These are phyloP conservation scores for Neophaeococcomyces mojaviensis DNA, from an alignment of 2,329 filamentous ascomycete species.

Conservation along the genomic window DNA sequence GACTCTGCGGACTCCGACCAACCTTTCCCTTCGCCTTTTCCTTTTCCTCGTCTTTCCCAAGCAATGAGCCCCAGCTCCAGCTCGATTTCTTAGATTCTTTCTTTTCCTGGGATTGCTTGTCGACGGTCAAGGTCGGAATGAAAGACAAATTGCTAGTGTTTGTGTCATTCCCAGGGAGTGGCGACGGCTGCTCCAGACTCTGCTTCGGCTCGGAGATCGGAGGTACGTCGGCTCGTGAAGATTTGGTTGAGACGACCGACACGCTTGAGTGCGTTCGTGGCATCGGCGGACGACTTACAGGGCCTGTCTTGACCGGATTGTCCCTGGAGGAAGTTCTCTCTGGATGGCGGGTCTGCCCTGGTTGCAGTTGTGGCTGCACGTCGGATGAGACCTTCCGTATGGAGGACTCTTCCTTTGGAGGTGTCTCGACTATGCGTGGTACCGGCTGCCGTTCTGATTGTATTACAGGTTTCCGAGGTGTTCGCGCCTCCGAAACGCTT, in stretches of 20 bases:
- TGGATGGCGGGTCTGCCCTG: constrained; percentile 33
- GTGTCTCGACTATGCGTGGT: too few species aligned
- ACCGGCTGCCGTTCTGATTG: constrained; percentile 22
- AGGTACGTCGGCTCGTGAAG: constrained; percentile 23
- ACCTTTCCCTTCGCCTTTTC: constrained; percentile 62
- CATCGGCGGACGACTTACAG: constrained; percentile 41
- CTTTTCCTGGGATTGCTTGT: constrained; percentile 67
- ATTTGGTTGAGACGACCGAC: constrained; percentile 24
- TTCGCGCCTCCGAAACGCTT: constrained; percentile 32
- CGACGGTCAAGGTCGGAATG: constrained; percentile 68
- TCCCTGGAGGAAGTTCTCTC: constrained; percentile 47
- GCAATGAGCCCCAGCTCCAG: constrained; percentile 59
- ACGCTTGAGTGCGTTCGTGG: constrained; percentile 17
- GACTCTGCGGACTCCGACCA: constrained; percentile 44
- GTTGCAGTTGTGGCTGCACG: constrained; percentile 24
- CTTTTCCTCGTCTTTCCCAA: constrained; percentile 51
- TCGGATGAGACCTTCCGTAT: constrained; percentile 7
- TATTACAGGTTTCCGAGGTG: not conserved
- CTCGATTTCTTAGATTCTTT: constrained; percentile 72
- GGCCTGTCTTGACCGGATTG: constrained; percentile 26
- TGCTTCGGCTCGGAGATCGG: constrained; percentile 36
- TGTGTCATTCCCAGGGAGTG: constrained; percentile 60
- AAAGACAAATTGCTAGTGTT: constrained; percentile 73
- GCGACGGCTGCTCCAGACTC: constrained; percentile 61
- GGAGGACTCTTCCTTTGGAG: constrained; percentile 7